Percentiles rank a stretch among this genome's conserved stretches.
phyloP scores from a whole-genome alignment of 2,329 filamentous ascomycete genomes.

The Phoma herbarum region DNA sequence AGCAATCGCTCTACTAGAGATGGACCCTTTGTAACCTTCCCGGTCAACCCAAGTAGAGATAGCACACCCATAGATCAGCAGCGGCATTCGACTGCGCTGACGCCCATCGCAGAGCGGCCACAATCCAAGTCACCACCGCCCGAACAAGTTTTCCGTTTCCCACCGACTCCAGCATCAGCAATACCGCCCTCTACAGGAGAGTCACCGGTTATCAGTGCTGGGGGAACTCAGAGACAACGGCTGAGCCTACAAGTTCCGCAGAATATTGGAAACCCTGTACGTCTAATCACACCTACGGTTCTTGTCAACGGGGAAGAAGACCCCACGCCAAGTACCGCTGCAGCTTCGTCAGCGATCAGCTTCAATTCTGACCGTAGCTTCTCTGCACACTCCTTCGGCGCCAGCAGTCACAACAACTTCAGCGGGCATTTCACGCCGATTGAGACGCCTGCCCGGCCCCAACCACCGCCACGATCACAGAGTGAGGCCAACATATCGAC shows the following conservation, averaged over 20 bases:
- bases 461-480: constrained; percentile 24
- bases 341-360: constrained; percentile 38
- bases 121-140: constrained; percentile 50
- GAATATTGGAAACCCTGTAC: constrained; percentile 66
- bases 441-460: constrained; percentile 40
- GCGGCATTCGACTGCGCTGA: constrained; percentile 53
- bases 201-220: constrained; percentile 22
- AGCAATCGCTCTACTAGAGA: constrained; percentile 73
- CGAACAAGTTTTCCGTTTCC: constrained; percentile 50
- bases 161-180: constrained; percentile 52
- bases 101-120: constrained; percentile 56
- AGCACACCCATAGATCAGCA: constrained; percentile 57
- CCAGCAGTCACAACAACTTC: constrained; percentile 31
- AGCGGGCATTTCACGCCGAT: constrained; percentile 39
- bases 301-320: constrained; percentile 62
- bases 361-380: constrained; percentile 31
- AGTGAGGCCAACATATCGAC: not conserved
- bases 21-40: constrained; percentile 74
- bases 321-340: constrained; percentile 33
- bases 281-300: constrained; percentile 68
- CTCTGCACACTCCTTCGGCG: constrained; percentile 31
- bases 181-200: constrained; percentile 28
- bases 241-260: constrained; percentile 71
- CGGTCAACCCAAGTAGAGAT: constrained; percentile 65
- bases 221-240: constrained; percentile 48